Percentiles rank a stretch among this genome's conserved stretches.
Conservation (phyloP, 2,329 filamentous ascomycete genomes). For the Calonectria pseudoturangicola region DNA sequence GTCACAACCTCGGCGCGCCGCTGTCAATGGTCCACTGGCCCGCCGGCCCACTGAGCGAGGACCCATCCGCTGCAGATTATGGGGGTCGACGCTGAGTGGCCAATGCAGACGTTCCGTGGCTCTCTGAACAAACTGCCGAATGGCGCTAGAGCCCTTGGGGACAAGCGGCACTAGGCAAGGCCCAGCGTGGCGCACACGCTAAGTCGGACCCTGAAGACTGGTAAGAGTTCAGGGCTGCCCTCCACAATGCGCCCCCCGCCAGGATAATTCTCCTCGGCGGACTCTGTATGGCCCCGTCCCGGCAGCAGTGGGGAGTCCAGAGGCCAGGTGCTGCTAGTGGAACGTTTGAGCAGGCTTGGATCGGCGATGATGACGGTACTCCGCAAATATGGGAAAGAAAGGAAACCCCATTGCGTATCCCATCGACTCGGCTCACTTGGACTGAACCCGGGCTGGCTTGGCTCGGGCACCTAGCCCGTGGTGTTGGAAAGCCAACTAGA, state of each 20-base stretch:
- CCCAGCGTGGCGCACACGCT: conserved; percentile 17
- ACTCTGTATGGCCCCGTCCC: conserved; percentile 16
- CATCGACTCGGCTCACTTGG: conserved; percentile 7
- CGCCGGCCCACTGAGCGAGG: conserved; percentile 4
- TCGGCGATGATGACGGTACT: conserved; percentile 25
- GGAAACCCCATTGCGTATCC: conserved; percentile 17
- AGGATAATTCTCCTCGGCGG: background rate
- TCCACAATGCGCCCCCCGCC: conserved; percentile 7
- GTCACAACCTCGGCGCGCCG: conserved; percentile 9
- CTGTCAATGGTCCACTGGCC: background rate
- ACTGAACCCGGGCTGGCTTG: background rate
- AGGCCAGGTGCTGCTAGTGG: conserved; percentile 15
- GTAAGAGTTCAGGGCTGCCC: conserved; percentile 27
- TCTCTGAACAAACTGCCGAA: conserved; percentile 28
- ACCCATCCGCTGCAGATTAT: conserved; percentile 30
- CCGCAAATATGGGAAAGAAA: conserved; percentile 27
- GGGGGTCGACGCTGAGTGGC: conserved; percentile 19
- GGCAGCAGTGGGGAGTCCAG: conserved; percentile 4
- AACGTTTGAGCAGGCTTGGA: conserved; percentile 27
- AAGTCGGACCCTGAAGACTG: conserved; percentile 31
- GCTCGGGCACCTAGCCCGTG: conserved; percentile 25
- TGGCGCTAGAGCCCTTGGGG: conserved; percentile 6
- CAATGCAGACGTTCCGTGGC: conserved; percentile 12
- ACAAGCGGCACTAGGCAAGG: conserved; percentile 10
- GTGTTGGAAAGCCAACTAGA: conserved; percentile 20